Percentiles rank a stretch among this genome's conserved stretches.
These are phyloP conservation scores for Penicillium antarcticum DNA, from an alignment of 495 filamentous ascomycete genomes.

Conservation along the genomic window DNA sequence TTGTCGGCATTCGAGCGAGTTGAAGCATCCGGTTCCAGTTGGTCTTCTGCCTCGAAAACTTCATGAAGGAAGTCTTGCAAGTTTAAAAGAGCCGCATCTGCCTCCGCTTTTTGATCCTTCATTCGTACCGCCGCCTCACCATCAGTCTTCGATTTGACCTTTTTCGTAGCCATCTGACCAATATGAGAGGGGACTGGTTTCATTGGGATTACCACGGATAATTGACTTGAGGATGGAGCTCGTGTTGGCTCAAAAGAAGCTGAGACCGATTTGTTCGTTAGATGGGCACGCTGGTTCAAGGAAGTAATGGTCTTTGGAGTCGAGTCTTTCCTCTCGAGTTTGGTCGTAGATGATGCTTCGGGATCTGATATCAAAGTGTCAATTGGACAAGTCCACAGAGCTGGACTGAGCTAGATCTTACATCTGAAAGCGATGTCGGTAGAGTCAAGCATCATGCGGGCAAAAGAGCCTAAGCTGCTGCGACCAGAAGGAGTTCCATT, in stretches of 20 bases:
- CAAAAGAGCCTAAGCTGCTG: constrained; percentile 51
- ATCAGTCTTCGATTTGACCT: constrained; percentile 29
- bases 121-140: constrained; percentile 31
- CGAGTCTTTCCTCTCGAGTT: constrained; percentile 18
- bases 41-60: constrained; percentile 77
- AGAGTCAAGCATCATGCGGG: constrained; percentile 54
- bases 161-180: constrained; percentile 23
- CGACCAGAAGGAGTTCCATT: constrained; percentile 19
- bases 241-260: constrained; percentile 12
- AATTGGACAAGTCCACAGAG: neutral
- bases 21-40: constrained; percentile 49
- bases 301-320: constrained; percentile 14
- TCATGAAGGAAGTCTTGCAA: constrained; percentile 66
- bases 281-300: constrained; percentile 21
- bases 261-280: constrained; percentile 18
- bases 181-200: constrained; percentile 26
- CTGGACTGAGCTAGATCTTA: constrained; percentile 25
- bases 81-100: constrained; percentile 65
- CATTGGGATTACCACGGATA: constrained; percentile 39
- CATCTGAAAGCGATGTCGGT: constrained; percentile 55
- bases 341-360: constrained; percentile 25
- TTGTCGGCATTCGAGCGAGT: constrained; percentile 29
- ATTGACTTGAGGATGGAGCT: constrained; percentile 22
- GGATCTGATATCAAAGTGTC: constrained; percentile 33
- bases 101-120: constrained; percentile 74